Conservation (phyloP, 2,329 filamentous ascomycete genomes). For the Colletotrichum musae region DNA sequence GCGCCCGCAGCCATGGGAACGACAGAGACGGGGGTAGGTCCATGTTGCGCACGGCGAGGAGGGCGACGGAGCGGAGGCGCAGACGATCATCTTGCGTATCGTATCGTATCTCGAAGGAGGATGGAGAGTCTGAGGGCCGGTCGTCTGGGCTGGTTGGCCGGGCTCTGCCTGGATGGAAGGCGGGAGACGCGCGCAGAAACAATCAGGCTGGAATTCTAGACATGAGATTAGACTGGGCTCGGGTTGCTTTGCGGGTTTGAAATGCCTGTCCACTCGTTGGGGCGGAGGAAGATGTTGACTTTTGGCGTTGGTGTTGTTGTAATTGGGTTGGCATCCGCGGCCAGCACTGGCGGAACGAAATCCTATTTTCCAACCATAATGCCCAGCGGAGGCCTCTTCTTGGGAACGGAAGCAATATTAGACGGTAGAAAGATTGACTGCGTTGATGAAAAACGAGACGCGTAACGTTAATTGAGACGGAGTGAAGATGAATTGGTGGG, state of each 20-base stretch:
- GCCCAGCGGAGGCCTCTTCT: neutral
- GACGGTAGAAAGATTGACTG: too few species aligned
- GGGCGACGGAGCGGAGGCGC: slow-evolving; percentile 1
- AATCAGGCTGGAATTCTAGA: slow-evolving; percentile 3
- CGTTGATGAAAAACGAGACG: too few species aligned
- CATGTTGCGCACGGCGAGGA: slow-evolving; percentile 29
- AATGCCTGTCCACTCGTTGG: neutral
- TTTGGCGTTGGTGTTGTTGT: neutral
- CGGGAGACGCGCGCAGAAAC: neutral
- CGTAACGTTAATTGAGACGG: too few species aligned
- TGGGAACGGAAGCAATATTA: too few species aligned
- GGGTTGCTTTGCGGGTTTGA: neutral
- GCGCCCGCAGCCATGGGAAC: slow-evolving; percentile 33
- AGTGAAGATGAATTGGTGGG: too few species aligned
- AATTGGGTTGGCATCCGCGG: slow-evolving; percentile 11
- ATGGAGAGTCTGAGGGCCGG: neutral
- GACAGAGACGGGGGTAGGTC: slow-evolving; percentile 26
- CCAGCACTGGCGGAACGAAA: slow-evolving; percentile 10
- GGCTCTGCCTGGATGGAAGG: slow-evolving; percentile 18
- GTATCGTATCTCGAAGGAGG: neutral
- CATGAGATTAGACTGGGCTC: neutral
- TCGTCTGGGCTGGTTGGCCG: slow-evolving; percentile 9
- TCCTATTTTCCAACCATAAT: slow-evolving; percentile 1
- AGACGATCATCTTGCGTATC: neutral
- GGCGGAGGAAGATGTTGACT: neutral